Evolutionary conservation across 345 rosid species (phyloP).

Genomic region (Angophora floribunda): DNA sequence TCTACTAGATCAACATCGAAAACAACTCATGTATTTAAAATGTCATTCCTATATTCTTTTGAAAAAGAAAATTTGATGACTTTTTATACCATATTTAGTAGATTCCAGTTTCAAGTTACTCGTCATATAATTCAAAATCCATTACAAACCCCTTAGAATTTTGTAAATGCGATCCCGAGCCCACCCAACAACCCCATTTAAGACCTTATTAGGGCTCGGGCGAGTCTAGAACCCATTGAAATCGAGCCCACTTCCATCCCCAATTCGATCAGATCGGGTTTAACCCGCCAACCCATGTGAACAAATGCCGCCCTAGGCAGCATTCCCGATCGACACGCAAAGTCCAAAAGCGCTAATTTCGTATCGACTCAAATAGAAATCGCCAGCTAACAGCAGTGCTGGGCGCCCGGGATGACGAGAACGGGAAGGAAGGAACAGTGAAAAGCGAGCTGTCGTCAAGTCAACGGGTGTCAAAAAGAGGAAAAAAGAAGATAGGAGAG

Average conservation of each 20-base stretch:
- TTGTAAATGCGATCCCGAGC: background rate
- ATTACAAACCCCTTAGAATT: background rate
- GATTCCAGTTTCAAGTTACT: background rate
- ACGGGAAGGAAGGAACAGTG: background rate
- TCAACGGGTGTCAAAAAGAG: background rate
- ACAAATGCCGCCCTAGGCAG: background rate
- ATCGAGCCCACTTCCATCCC: background rate
- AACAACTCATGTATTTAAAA: background rate
- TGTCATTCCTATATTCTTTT: background rate
- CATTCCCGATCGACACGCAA: background rate
- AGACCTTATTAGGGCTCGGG: background rate
- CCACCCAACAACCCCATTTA: accelerated
- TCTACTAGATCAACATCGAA: accelerated
- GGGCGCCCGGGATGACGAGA: background rate
- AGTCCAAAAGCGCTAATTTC: background rate
- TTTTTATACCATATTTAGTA: accelerated
- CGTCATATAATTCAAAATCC: background rate
- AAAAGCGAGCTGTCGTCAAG: background rate
- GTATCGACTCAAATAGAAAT: background rate
- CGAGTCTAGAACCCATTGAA: accelerated
- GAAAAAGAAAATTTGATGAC: background rate
- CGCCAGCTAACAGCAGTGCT: background rate
- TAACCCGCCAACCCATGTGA: background rate
- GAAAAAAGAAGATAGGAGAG: background rate
- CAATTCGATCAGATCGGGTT: accelerated